Percentiles rank a stretch among this genome's conserved stretches.
phyloP scores from a whole-genome alignment of 2,329 filamentous ascomycete genomes.

The Fusarium fracticaudum region DNA sequence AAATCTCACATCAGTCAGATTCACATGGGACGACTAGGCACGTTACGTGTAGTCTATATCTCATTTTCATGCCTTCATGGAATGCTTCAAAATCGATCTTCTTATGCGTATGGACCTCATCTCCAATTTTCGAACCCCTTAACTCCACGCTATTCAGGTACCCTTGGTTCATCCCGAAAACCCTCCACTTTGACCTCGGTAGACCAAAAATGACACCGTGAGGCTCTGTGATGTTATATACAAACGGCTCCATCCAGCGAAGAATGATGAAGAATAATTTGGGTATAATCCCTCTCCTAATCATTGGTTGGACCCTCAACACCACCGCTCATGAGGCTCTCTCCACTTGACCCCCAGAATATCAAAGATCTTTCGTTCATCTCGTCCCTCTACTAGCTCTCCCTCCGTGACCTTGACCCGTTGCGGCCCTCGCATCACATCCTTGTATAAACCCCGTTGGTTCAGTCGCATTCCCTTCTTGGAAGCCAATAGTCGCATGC shows the following conservation, averaged over 20 bases:
- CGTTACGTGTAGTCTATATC: slow-evolving; percentile 14
- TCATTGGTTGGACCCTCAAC: slow-evolving; percentile 54
- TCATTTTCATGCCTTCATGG: neutral
- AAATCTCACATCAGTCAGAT: slow-evolving; percentile 20
- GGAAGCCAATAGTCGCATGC: slow-evolving; percentile 79
- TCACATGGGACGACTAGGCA: neutral
- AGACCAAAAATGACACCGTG: slow-evolving; percentile 16
- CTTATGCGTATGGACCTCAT: neutral
- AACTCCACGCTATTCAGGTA: slow-evolving; percentile 23
- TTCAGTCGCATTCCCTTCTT: slow-evolving; percentile 88
- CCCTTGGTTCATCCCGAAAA: slow-evolving; percentile 13
- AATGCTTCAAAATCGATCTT: neutral
- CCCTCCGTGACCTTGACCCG: slow-evolving; percentile 73
- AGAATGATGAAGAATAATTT: neutral
- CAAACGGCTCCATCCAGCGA: neutral
- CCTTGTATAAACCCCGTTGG: slow-evolving; percentile 79
- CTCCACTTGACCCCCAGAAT: slow-evolving; percentile 86
- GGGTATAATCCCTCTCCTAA: neutral
- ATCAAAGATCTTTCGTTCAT: slow-evolving; percentile 85
- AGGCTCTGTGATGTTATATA: slow-evolving; percentile 11
- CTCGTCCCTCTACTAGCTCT: slow-evolving; percentile 74
- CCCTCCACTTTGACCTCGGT: slow-evolving; percentile 35
- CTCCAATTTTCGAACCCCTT: slow-evolving; percentile 5
- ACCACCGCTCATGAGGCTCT: slow-evolving; percentile 79
- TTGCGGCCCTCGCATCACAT: slow-evolving; percentile 69